phyloP scores from a whole-genome alignment of 805 yeast genomes.

The Kuraishia borneana region DNA sequence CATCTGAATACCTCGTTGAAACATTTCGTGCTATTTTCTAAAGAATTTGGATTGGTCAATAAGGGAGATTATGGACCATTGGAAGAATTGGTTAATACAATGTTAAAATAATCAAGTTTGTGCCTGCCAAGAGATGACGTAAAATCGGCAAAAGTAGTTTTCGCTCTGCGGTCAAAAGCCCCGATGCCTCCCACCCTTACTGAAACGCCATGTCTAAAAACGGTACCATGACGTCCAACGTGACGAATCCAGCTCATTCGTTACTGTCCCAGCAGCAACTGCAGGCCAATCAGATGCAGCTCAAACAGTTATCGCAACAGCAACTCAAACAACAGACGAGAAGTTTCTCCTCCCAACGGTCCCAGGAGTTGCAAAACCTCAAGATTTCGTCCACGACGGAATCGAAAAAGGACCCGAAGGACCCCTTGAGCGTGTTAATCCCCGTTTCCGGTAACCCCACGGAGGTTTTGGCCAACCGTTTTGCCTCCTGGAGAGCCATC shows the following conservation, averaged over 20 bases:
- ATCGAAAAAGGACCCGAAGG: conserved; percentile 26
- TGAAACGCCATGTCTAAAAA: conserved; percentile 1
- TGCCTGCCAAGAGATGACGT: too few species aligned
- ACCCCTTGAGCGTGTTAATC: conserved; percentile 35
- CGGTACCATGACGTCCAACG: conserved; percentile 3
- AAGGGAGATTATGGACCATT: conserved; percentile 87
- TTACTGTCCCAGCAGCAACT: conserved; percentile 30
- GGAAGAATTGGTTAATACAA: conserved; percentile 65
- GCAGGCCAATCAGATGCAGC: conserved; percentile 32
- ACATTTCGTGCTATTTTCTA: conserved; percentile 82
- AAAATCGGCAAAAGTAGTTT: too few species aligned
- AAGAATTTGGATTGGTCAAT: conserved; percentile 70
- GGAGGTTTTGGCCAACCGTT: conserved; percentile 73
- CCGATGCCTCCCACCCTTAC: too few species aligned
- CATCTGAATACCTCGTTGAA: conserved; percentile 90
- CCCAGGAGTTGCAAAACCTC: conserved; percentile 15
- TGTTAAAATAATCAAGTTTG: too few species aligned
- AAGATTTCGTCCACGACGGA: conserved; percentile 9
- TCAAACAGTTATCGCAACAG: conserved; percentile 31
- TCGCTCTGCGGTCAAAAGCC: too few species aligned
- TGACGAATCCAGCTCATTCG: conserved; percentile 6
- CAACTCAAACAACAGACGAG: conserved; percentile 28
- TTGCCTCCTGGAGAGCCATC: conserved; percentile 77
- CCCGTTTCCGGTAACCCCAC: conserved; percentile 71
- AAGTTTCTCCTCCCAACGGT: conserved; percentile 25